phyloP scores from a whole-genome alignment of 1,139 yeast species.

The Magnusiomyces suaveolens region DNA sequence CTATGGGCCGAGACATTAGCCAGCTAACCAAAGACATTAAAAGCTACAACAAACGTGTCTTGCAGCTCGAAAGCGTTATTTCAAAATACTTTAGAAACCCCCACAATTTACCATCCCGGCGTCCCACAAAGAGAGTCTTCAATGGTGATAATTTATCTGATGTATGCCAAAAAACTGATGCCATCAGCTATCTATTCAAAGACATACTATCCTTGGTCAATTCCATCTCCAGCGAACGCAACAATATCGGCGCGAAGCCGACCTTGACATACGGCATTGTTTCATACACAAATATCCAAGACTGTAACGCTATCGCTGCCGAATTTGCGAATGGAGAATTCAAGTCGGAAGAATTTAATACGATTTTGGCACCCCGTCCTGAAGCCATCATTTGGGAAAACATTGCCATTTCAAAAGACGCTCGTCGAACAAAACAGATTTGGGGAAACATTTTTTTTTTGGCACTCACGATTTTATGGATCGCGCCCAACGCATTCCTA shows the following conservation, averaged over 20 bases:
- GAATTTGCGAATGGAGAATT: conserved; percentile 13
- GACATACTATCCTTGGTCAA: conserved; percentile 23
- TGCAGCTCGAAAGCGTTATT: conserved; percentile 27
- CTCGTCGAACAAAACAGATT: conserved; percentile 29
- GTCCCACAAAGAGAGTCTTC: conserved; percentile 20
- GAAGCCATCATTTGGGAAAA: conserved; percentile 35
- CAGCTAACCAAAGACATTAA: conserved; percentile 26
- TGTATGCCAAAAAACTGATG: conserved; percentile 23
- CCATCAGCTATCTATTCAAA: conserved; percentile 26
- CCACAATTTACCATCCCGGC: conserved; percentile 20
- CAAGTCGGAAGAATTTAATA: conserved; percentile 7
- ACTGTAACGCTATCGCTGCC: conserved; percentile 26
- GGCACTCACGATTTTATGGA: conserved; percentile 30
- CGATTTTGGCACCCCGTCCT: conserved; percentile 31
- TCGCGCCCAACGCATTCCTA: conserved; percentile 36
- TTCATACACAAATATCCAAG: conserved; percentile 26
- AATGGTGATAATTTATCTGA: conserved; percentile 18
- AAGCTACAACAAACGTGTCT: conserved; percentile 24
- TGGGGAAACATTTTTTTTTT: conserved; percentile 31
- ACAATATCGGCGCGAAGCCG: conserved; percentile 16
- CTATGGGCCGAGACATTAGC: conserved; percentile 29
- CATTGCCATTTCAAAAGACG: conserved; percentile 25
- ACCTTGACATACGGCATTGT: conserved; percentile 33
- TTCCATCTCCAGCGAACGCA: conserved; percentile 24
- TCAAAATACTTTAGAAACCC: conserved; percentile 31